phyloP scores from a whole-genome alignment of 2,329 filamentous ascomycete genomes.

The Emergomyces africanus region DNA sequence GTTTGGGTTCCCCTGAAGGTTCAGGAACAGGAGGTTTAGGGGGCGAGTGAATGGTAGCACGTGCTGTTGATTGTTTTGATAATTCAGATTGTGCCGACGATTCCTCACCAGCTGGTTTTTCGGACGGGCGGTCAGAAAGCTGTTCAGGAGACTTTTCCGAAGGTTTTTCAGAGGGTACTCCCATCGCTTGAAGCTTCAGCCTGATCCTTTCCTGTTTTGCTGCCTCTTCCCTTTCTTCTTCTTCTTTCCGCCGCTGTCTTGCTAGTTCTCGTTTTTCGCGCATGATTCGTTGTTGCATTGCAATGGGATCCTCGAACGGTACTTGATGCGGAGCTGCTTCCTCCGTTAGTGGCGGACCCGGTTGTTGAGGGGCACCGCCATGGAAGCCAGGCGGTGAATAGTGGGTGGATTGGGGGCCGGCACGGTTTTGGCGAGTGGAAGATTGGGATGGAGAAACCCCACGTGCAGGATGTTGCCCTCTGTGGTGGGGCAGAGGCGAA shows the following conservation, averaged over 20 bases:
- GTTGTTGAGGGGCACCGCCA: conserved; percentile 12
- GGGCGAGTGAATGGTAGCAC: conserved; percentile 35
- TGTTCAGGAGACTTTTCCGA: conserved; percentile 18
- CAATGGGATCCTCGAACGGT: conserved; percentile 31
- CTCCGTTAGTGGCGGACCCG: conserved; percentile 5
- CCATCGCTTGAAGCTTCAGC: conserved; percentile 43
- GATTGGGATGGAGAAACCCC: conserved; percentile 19
- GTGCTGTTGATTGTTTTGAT: conserved; percentile 13
- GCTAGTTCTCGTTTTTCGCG: conserved; percentile 46
- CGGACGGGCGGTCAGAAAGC: not conserved
- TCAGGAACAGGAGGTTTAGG: conserved; percentile 47
- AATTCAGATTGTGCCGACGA: conserved; percentile 9
- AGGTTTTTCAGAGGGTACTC: conserved; percentile 24
- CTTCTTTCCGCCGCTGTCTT: conserved; percentile 40
- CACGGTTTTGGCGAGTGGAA: conserved; percentile 18
- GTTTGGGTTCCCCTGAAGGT: conserved; percentile 43
- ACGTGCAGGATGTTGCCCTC: conserved; percentile 10
- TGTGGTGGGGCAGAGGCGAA: conserved; percentile 15
- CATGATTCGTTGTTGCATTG: conserved; percentile 48
- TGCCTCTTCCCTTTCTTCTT: conserved; percentile 44
- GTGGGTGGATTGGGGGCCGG: conserved; percentile 16
- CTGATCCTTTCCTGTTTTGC: conserved; percentile 46
- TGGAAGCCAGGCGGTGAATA: conserved; percentile 15
- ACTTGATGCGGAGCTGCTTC: conserved; percentile 11
- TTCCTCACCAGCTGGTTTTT: conserved; percentile 6